Base-by-base conservation (phyloP, 768 basidiomycete species). In the Pulveroboletus sp. region DNA sequence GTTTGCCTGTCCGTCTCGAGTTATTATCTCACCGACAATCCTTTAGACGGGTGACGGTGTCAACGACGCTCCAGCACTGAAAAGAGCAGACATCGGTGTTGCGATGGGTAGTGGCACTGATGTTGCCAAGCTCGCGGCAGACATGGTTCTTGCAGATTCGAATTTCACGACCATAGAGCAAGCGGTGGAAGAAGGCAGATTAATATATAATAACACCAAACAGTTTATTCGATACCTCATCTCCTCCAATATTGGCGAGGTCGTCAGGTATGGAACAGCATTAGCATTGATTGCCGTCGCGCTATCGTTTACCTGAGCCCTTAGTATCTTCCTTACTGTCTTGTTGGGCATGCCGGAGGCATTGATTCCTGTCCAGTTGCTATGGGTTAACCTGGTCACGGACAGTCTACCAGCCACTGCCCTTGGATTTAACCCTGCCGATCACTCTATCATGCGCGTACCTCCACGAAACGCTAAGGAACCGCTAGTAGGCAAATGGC, bases 61-160 rank as follows among this genome's bases (percentile, higher is more conserved):
- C 50, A 99, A 99, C 58, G 95, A 99, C 62, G 95, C 96, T 3
- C 94, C 94, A 31, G 96, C 95, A 0, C 71, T 99, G 60, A 94
- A 95, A 68, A 94, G 88, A 71, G 96, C 95, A 11, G 93, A 95
- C 60, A 99, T 99, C 60, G 95, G 95, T 68, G 87, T 99, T 46
- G 94, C 95, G 4, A 99, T 99, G 95, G 95, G 95, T 40, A 94
- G 92, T 50, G 95, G 95, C 46, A 99, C 96, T 1, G 96, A 99
- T 65, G 95, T 99, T 38, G 95, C 95, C 54, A 98, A 97, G 71
- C 75, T 96, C 52, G 96, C 95, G 5, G 92, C 95, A 8, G 95
- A 99, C 69, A 95, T 99, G 93, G 93, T 99, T 28, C 81, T 94
- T 44, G 89, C 91, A 6, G 93, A 95, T 68, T 93, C 93, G 42